Conservation (phyloP, 73 alveolate genomes). For the Breviolum minutum region DNA sequence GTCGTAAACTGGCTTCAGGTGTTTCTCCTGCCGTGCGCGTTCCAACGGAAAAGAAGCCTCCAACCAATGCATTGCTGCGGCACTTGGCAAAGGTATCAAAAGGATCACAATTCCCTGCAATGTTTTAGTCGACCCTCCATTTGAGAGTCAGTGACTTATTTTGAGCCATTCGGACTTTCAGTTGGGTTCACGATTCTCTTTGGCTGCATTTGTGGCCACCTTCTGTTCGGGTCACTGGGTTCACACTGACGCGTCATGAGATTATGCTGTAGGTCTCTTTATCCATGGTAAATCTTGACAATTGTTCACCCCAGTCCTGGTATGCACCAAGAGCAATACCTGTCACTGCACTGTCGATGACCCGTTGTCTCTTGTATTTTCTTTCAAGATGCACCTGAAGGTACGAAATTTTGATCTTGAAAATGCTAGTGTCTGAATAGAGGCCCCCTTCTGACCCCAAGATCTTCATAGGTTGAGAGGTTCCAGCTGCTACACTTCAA, state of each 20-base stretch:
- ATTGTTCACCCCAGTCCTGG: slow-evolving; percentile 30
- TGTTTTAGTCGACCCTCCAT: background rate
- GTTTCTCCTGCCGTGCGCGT: background rate
- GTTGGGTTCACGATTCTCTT: no score
- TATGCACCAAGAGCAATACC: slow-evolving; percentile 61
- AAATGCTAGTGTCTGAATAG: no score
- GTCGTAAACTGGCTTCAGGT: slow-evolving; percentile 76
- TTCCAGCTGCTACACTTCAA: no score
- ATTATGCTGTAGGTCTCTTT: background rate
- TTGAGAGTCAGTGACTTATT: background rate
- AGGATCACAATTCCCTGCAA: background rate
- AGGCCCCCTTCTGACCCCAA: no score
- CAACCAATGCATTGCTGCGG: background rate
- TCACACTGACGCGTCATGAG: background rate
- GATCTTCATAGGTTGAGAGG: no score
- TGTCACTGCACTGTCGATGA: background rate
- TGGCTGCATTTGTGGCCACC: no score
- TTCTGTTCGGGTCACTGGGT: background rate
- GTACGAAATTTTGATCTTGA: no score
- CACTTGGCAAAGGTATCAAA: background rate
- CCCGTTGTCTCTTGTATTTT: no score
- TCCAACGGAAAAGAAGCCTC: background rate
- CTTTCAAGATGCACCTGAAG: no score
- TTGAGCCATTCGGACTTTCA: no score
- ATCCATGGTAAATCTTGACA: background rate